Evolutionary conservation across 371 early-diverging fungal species (phyloP).

Genomic region (Polyrhizophydium stewartii): DNA sequence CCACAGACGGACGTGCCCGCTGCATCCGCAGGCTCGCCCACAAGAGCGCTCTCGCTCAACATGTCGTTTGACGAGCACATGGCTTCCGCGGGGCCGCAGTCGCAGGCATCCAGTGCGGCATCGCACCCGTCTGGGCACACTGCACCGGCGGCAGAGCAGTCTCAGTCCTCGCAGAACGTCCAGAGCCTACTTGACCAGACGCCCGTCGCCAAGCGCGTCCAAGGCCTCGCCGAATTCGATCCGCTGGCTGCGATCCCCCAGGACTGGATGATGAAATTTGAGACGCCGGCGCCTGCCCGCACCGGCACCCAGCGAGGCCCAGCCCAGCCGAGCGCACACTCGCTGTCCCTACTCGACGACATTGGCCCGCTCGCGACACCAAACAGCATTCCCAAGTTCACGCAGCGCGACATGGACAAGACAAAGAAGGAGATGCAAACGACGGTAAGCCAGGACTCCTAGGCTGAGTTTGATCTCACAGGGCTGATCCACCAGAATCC

Average conservation of each 20-base stretch:
- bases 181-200: too few species aligned
- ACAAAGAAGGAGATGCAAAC: conserved; percentile 8
- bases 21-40: too few species aligned
- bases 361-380: conserved; percentile 21
- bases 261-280: conserved; percentile 18
- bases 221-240: conserved; percentile 13
- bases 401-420: conserved; percentile 23
- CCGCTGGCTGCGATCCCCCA: conserved; percentile 6
- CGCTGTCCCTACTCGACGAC: conserved; percentile 15
- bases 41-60: too few species aligned
- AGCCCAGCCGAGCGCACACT: not conserved
- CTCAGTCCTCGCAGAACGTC: too few species aligned
- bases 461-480: not conserved
- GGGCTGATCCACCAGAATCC: not conserved
- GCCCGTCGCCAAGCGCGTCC: not conserved
- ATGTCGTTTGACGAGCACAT: too few species aligned
- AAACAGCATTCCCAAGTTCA: conserved; percentile 18
- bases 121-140: too few species aligned
- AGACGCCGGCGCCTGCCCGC: not conserved
- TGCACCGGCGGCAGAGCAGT: too few species aligned
- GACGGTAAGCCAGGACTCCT: conserved; percentile 10
- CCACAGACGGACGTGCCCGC: too few species aligned
- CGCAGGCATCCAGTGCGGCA: too few species aligned
- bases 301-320: not conserved
- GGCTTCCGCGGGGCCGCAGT: too few species aligned